Evolutionary conservation across 2,329 filamentous ascomycete genomes (phyloP), one percentile per base, ranked within the genome.

Genomic region (Aspergillus sp.): DNA sequence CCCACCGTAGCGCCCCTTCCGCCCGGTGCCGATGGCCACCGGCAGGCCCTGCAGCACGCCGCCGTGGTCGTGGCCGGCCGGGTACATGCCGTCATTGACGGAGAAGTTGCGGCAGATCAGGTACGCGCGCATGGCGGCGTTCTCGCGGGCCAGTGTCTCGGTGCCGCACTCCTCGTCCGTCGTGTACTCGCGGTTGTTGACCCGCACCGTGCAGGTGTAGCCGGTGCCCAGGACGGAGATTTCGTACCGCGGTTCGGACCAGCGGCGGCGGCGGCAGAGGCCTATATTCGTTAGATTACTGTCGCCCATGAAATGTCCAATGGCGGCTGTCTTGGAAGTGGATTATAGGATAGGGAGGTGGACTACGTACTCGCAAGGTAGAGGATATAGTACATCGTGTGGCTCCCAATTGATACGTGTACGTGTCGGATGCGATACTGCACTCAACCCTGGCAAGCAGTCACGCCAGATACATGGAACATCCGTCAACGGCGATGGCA

Each of bases 31-130:
- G 70, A 86, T 86, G 26, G 83, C 82, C 52, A 85, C 82, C 1
- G 83, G 83, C 20, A 85, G 72, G 4, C 83, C 83, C 69, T 87
- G 83, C 41, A 83, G 75, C 19, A 81, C 73, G 17, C 70, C 78
- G 60, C 71, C 82, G 68, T 70, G 81, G 71, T 65, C 80, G 76
- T 69, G 81, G 59, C 73, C 84, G 64, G 61, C 80, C 66, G 67
- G 83, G 58, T 82, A 83, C 90, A 95, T 96, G 69, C 93, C 93
- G 65, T 95, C 91, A 70, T 96, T 96, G 72, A 95, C 89, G 51
- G 90, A 95, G 76, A 96, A 96, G 80, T 96, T 96, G 59, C 91
- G 88, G 79, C 93, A 96, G 61, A 96, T 94, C 84, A 96, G 93
- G 75, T 96, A 97, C 52, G 93, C 93, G 57, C 91, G 88, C 83